A percentile compares a stretch with the other conserved stretches of the same genome.
These are phyloP conservation scores for Bipolaris victoriae DNA, from an alignment of 2,329 filamentous ascomycete species.

Conservation along the genomic window DNA sequence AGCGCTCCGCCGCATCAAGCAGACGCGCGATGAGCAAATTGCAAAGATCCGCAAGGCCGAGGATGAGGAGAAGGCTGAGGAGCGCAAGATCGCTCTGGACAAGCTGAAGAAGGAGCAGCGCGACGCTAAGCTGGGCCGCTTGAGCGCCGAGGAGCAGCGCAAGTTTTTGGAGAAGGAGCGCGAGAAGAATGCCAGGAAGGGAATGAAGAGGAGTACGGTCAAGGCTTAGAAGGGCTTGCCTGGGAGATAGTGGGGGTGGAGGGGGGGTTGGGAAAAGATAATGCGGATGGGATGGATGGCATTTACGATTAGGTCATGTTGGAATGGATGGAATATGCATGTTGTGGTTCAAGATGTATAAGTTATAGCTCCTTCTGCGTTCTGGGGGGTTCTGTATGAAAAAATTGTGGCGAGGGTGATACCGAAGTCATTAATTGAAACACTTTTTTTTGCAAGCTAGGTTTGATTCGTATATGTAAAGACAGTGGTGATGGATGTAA, in stretches of 20 bases:
- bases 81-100: constrained; percentile 60
- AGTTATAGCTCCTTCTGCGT: no score
- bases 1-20: constrained; percentile 82
- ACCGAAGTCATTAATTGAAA: no score
- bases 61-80: constrained; percentile 73
- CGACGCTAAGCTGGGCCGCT: constrained; percentile 71
- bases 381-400: neutral
- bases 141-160: constrained; percentile 64
- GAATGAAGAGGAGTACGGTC: constrained; percentile 67
- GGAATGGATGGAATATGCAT: neutral
- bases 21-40: constrained; percentile 79
- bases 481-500: no score
- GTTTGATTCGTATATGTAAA: no score
- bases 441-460: no score
- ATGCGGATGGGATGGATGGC: constrained; percentile 3
- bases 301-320: constrained; percentile 6
- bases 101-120: constrained; percentile 81
- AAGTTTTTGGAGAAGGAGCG: constrained; percentile 79
- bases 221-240: constrained; percentile 45
- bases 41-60: constrained; percentile 78
- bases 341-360: neutral
- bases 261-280: neutral
- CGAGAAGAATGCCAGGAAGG: constrained; percentile 77
- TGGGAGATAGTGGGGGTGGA: no score
- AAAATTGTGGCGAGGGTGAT: neutral